These are phyloP conservation scores for Trypanosoma rangeli DNA, from an alignment of 208 protist species.

Conservation along the genomic window DNA sequence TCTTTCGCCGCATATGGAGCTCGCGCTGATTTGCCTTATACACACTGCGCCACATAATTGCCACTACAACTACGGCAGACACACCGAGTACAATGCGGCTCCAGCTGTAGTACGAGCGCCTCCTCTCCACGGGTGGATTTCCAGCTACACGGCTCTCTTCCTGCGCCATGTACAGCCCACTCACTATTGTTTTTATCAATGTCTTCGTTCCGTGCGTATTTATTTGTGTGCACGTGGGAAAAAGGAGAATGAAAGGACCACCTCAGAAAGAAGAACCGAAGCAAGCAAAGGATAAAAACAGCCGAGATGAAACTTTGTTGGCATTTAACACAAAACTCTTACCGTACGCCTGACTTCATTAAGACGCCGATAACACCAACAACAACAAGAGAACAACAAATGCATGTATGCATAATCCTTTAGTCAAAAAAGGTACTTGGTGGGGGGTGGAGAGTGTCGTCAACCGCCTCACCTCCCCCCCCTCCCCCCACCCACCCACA, in stretches of 20 bases:
- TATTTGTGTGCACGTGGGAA: background rate
- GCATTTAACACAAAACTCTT: too few species aligned
- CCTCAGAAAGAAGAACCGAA: background rate
- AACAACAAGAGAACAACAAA: too few species aligned
- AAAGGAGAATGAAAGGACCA: background rate
- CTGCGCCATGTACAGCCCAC: constrained; percentile 3
- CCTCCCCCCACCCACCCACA: too few species aligned
- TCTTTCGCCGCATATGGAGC: constrained; percentile 31
- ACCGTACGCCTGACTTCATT: too few species aligned
- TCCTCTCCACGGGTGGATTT: background rate
- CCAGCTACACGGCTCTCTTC: background rate
- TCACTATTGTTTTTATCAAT: background rate
- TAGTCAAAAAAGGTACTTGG: too few species aligned
- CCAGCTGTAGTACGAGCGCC: constrained; percentile 3
- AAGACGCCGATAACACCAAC: too few species aligned
- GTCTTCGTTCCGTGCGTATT: background rate
- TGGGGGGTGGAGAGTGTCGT: too few species aligned
- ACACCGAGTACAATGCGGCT: constrained; percentile 18
- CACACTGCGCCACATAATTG: constrained; percentile 45
- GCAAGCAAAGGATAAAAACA: too few species aligned
- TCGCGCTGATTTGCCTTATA: constrained; percentile 67
- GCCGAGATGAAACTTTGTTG: too few species aligned
- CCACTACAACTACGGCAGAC: constrained; percentile 22
- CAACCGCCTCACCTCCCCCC: too few species aligned
- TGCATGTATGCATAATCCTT: too few species aligned